Evolutionary conservation across 148 eudicot genomes (phyloP), one percentile per base, ranked within the genome.

Genomic region (Cornus controversa): DNA sequence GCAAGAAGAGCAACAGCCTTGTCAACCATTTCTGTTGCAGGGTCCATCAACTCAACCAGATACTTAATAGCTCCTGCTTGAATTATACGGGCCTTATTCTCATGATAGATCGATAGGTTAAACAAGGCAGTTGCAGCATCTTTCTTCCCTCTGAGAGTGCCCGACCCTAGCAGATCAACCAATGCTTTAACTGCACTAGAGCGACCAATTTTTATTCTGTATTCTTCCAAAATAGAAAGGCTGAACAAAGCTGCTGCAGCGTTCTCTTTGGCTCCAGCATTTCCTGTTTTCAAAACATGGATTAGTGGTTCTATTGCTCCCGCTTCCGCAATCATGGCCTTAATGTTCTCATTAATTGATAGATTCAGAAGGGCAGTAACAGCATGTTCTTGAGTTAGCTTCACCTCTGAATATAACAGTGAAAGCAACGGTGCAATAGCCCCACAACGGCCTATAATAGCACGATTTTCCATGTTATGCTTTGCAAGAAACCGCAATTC

Each of bases 171-270:
- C 78, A 96, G 97, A 77, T 87, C 89, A 62, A 96, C 92, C 87
- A 96, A 82, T 5, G 89, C 86, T 82, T 87, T 92, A 66, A 92
- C 85, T 37, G 99, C 98, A 45, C 84, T 87, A 6, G 97, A 92
- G 15, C 90, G 95, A 23, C 99, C 99, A 54, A 96, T 92, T 85
- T 93, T 93, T 54, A 85, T 68, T 81, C 92, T 87, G 86, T 87
- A 92, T 40, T 93, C 97, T 73, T 93, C 99, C 24, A 93, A 72
- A 72, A 88, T 78, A 27, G 98, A 93, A 23, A 96, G 88, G 73
- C 98, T 92, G 83, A 93, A 92, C 69, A 96, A 85, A 23, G 98
- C 80, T 0, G 99, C 99, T 6, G 96, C 99, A n/a, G 99, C 92
- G 67, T 96, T 93, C 80, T 93, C 98, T 79, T 85, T 92, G 45